Conservation (phyloP, 1,284 basidiomycete species). For the Xerocomus minutiporus region DNA sequence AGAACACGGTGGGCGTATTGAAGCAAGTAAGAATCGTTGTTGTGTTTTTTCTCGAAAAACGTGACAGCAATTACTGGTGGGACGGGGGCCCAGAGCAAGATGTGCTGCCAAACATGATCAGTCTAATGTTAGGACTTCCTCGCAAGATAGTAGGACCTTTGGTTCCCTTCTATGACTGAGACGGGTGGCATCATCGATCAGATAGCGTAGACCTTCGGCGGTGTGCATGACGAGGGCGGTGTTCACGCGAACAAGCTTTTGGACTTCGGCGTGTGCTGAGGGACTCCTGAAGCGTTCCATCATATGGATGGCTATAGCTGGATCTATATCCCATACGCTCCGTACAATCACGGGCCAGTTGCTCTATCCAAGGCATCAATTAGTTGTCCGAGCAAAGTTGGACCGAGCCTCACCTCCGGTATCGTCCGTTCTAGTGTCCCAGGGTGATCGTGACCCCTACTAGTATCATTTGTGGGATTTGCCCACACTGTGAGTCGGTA, state of each 20-base stretch:
- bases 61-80: conserved; percentile 84
- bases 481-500: conserved; percentile 85
- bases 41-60: conserved; percentile 82
- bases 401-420: conserved; percentile 47
- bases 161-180: conserved; percentile 58
- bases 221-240: conserved; percentile 70
- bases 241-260: conserved; percentile 69
- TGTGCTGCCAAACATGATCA: conserved; percentile 50
- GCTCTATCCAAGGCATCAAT: conserved; percentile 40
- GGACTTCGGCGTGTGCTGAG: conserved; percentile 65
- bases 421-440: conserved; percentile 56
- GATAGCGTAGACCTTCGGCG: conserved; percentile 75
- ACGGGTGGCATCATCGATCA: conserved; percentile 74
- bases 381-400: background rate
- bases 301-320: conserved; percentile 79
- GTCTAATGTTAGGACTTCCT: background rate
- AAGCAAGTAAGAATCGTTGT: conserved; percentile 80
- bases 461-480: conserved; percentile 79
- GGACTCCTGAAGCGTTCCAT: conserved; percentile 81
- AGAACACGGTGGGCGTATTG: conserved; percentile 97
- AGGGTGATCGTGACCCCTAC: conserved; percentile 60
- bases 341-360: conserved; percentile 68
- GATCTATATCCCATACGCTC: conserved; percentile 80
- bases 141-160: conserved; percentile 46
- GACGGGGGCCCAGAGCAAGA: conserved; percentile 86